Conservation (phyloP, 2,329 filamentous ascomycete species). For the Oidium heveae region DNA sequence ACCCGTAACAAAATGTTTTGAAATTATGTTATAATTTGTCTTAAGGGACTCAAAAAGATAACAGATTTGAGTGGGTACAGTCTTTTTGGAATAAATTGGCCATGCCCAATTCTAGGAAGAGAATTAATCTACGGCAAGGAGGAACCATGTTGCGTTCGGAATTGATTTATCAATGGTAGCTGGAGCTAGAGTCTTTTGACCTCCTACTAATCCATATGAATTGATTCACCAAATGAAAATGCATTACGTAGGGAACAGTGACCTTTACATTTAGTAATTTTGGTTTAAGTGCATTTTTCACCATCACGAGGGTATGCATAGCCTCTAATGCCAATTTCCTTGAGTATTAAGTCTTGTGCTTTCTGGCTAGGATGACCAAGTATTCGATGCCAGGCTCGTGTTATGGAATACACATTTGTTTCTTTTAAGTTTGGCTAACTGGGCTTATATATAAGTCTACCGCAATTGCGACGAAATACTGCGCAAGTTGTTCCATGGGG, state of each 20-base stretch:
- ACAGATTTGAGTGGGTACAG: not conserved
- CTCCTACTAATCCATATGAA: not conserved
- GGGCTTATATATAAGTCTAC: not conserved
- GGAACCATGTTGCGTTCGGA: too few relatives aligned
- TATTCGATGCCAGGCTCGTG: not conserved
- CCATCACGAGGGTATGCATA: not conserved
- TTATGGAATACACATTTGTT: not conserved
- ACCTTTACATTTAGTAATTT: not conserved
- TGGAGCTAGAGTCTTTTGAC: too few relatives aligned
- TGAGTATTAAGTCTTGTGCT: not conserved
- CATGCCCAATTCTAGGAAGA: too few relatives aligned
- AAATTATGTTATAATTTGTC: not conserved
- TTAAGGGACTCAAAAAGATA: not conserved
- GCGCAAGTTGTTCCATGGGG: not conserved
- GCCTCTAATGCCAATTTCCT: not conserved
- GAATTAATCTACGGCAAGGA: too few relatives aligned
- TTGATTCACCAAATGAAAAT: not conserved
- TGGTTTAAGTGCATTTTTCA: not conserved
- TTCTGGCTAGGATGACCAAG: slow-evolving; percentile 1
- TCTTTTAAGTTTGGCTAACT: not conserved
- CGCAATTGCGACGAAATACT: not conserved
- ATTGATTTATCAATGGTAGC: too few relatives aligned
- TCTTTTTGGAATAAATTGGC: too few relatives aligned
- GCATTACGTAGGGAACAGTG: not conserved
- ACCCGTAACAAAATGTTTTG: too few relatives aligned